phyloP scores from a whole-genome alignment of 192 early-diverging fungal species.

The Irineochytrium annulatum region DNA sequence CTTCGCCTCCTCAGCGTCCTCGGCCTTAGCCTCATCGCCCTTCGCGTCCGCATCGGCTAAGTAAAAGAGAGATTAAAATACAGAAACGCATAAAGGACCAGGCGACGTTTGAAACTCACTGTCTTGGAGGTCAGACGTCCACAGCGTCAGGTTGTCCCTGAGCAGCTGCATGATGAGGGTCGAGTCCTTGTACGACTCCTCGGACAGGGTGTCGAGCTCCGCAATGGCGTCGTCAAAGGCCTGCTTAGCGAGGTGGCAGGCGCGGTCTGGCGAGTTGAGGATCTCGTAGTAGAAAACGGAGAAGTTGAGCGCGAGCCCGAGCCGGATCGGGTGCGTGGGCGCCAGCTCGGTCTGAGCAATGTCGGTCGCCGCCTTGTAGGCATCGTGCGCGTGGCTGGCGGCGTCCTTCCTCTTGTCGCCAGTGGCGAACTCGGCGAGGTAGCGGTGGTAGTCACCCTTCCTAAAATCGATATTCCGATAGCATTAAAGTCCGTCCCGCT shows the following conservation, averaged over 20 bases:
- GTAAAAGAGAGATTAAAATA: slow-evolving; percentile 4
- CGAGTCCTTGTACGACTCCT: slow-evolving; percentile 99
- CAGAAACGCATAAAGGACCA: neutral
- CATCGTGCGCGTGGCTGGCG: slow-evolving; percentile 78
- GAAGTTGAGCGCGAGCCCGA: slow-evolving; percentile 97
- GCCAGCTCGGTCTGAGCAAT: slow-evolving; percentile 91
- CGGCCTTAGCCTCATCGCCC: slow-evolving; percentile 47
- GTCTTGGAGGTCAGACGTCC: slow-evolving; percentile 96
- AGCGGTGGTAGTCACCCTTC: slow-evolving; percentile 99
- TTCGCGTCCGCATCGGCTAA: slow-evolving; percentile 40
- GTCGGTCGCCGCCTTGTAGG: slow-evolving; percentile 94
- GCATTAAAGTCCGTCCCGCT: neutral
- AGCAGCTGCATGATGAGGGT: slow-evolving; percentile 99
- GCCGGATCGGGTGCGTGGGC: slow-evolving; percentile 97
- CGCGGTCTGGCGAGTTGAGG: slow-evolving; percentile 94
- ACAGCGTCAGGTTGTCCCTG: slow-evolving; percentile 97
- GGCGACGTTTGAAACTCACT: slow-evolving; percentile 42
- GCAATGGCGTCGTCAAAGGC: slow-evolving; percentile 99
- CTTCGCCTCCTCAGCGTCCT: slow-evolving; percentile 45
- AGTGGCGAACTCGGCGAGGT: slow-evolving; percentile 95
- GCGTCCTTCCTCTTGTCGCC: slow-evolving; percentile 81
- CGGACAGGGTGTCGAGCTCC: slow-evolving; percentile 95
- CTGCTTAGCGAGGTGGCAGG: slow-evolving; percentile 94
- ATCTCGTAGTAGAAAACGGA: slow-evolving; percentile 99
- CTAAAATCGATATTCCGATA: too few species aligned